These are phyloP conservation scores for Geum urbanum DNA, from an alignment of 306 rosid species.

Conservation along the genomic window DNA sequence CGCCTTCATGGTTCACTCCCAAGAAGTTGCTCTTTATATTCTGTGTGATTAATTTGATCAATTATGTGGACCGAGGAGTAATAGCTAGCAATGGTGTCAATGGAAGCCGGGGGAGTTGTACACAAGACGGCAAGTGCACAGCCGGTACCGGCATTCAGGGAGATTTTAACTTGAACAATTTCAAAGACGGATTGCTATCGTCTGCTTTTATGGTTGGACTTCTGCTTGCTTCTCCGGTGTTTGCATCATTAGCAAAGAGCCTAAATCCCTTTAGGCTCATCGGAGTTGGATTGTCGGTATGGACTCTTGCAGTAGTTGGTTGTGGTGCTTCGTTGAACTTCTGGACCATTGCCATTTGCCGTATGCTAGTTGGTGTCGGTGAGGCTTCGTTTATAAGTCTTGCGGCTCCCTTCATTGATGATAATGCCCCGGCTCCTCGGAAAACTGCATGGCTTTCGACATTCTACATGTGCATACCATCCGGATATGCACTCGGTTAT, in stretches of 20 bases:
- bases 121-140: constrained; percentile 47
- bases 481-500: constrained; percentile 81
- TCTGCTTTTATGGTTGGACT: constrained; percentile 98
- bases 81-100: constrained; percentile 95
- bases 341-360: constrained; percentile 74
- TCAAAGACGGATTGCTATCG: constrained; percentile 80
- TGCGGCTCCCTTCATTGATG: constrained; percentile 91
- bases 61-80: constrained; percentile 83
- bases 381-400: constrained; percentile 93
- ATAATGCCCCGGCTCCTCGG: constrained; percentile 72
- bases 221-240: constrained; percentile 80
- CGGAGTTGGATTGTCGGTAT: constrained; percentile 76
- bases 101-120: constrained; percentile 65
- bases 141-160: constrained; percentile 86
- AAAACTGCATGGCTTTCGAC: constrained; percentile 68
- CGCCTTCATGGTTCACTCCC: constrained; percentile 78
- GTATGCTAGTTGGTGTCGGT: constrained; percentile 86
- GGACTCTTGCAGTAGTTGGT: constrained; percentile 63
- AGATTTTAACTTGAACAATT: constrained; percentile 79
- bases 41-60: constrained; percentile 70
- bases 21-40: constrained; percentile 71
- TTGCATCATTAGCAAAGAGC: constrained; percentile 80
- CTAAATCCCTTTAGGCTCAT: constrained; percentile 76
- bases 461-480: constrained; percentile 85
- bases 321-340: constrained; percentile 60